These are phyloP conservation scores for Nelumbo lutea DNA, from an alignment of 164 flowering plant genomes.

Conservation along the genomic window DNA sequence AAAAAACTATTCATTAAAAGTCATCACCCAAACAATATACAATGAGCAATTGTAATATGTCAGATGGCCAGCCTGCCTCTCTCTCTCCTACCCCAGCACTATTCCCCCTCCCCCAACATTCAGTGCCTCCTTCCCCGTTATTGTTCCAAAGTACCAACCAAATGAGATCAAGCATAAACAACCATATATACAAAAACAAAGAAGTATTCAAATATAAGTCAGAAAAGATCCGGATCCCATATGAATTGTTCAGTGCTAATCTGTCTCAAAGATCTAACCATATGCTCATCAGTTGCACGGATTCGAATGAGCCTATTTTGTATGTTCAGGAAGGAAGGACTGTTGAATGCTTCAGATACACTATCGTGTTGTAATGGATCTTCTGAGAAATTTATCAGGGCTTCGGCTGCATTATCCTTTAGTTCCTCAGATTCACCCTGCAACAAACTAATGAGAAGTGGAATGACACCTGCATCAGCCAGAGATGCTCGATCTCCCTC, in stretches of 20 bases:
- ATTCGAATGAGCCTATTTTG: conserved; percentile 16
- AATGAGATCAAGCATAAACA: too few relatives aligned
- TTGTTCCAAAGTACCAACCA: too few relatives aligned
- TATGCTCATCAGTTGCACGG: conserved; percentile 17
- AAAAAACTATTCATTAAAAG: too few relatives aligned
- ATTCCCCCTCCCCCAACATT: too few relatives aligned
- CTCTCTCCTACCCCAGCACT: too few relatives aligned
- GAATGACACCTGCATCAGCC: conserved; percentile 28
- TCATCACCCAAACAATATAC: too few relatives aligned
- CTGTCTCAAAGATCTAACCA: conserved; percentile 21
- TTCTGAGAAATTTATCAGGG: conserved; percentile 26
- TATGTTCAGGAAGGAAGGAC: conserved; percentile 25
- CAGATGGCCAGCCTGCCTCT: too few relatives aligned
- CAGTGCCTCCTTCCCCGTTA: too few relatives aligned
- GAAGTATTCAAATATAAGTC: neutral
- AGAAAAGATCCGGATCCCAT: conserved; percentile 8
- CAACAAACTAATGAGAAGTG: conserved; percentile 21
- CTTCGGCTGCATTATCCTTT: conserved; percentile 35
- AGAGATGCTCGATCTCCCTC: conserved; percentile 19
- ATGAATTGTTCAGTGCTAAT: conserved; percentile 21
- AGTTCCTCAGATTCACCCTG: conserved; percentile 23
- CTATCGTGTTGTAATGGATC: conserved; percentile 19
- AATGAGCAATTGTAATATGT: too few relatives aligned
- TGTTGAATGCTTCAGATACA: conserved; percentile 15
- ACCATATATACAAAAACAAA: too few relatives aligned